phyloP scores from a whole-genome alignment of 2,329 filamentous ascomycete species.

The Nothophoma quercina region DNA sequence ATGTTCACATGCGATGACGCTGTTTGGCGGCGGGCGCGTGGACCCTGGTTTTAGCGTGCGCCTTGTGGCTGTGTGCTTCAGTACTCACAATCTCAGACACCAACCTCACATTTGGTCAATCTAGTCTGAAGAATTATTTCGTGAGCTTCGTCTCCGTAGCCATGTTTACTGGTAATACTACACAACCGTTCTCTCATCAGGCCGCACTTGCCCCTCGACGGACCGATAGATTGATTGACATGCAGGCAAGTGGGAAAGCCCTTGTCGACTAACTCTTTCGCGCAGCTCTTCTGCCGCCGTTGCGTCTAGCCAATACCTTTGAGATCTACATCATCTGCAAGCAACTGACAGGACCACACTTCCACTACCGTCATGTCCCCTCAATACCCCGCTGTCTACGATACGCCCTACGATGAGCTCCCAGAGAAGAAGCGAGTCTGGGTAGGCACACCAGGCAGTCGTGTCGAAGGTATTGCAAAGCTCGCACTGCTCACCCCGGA shows the following conservation, averaged over 20 bases:
- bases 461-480: slow-evolving; percentile 60
- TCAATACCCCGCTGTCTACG: slow-evolving; percentile 14
- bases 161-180: too few relatives aligned
- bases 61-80: not conserved
- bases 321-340: too few relatives aligned
- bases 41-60: slow-evolving; percentile 28
- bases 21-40: slow-evolving; percentile 15
- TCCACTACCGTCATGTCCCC: slow-evolving; percentile 2
- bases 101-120: too few relatives aligned
- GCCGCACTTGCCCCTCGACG: too few relatives aligned
- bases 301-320: too few relatives aligned
- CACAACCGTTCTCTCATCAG: not conserved
- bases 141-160: too few relatives aligned
- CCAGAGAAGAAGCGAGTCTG: slow-evolving; percentile 59
- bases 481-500: slow-evolving; percentile 62
- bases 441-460: slow-evolving; percentile 55
- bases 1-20: slow-evolving; percentile 29
- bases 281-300: not conserved
- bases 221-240: not conserved
- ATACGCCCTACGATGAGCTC: slow-evolving; percentile 53
- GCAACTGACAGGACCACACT: too few relatives aligned
- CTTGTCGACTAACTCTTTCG: not conserved
- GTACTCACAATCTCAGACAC: too few relatives aligned
- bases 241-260: not conserved
- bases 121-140: too few relatives aligned